Evolutionary conservation across 331 rosid species (phyloP), one percentile per base, ranked within the genome.

Genomic region (Erythrophleum ivorense): DNA sequence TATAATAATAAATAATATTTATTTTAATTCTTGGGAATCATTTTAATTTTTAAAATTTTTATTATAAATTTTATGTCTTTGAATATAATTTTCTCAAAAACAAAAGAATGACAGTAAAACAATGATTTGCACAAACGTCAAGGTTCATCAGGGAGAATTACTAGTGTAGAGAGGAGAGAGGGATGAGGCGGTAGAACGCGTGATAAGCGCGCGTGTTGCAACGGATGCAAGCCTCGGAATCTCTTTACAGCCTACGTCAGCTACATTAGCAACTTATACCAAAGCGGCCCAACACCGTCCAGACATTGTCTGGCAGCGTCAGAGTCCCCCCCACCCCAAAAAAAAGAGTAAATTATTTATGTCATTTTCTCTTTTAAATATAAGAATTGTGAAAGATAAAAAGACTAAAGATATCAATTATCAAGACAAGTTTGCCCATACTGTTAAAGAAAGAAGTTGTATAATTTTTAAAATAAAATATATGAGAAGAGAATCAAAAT

Each of bases 171-270:
- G 58, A 3, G 7, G 3, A 52, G 19, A 16, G n/a, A 80, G 54
- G 0, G 15, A 21, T 70, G 18, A 14, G 12, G 19, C 2, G 7
- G 29, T 1, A 24, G 7, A 53, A 65, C 54, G 68, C 70, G 63
- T 69, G 41, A 18, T 2, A 7, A 1, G 40, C 12, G 88, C 81
- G 89, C 84, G 88, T 73, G 81, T 19, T 0, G 78, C 1, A 31
- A 49, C 19, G 45, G 74, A 52, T 8, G 73, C 33, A 41, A 75
- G 64, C 50, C 53, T 33, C 16, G 88, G 92, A 90, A 90, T 94
- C 94, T 94, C 77, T 83, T 24, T 79, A 81, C 63, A 83, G 53
- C 80, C 75, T 33, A 80, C 87, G 82, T 88, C 93, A 89, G 78
- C 90, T 84, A 78, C 82, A 21, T 75, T 74, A 78, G 78, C 79